phyloP scores from a whole-genome alignment of 768 basidiomycete species.

The Omphalotus guepiniiformis region DNA sequence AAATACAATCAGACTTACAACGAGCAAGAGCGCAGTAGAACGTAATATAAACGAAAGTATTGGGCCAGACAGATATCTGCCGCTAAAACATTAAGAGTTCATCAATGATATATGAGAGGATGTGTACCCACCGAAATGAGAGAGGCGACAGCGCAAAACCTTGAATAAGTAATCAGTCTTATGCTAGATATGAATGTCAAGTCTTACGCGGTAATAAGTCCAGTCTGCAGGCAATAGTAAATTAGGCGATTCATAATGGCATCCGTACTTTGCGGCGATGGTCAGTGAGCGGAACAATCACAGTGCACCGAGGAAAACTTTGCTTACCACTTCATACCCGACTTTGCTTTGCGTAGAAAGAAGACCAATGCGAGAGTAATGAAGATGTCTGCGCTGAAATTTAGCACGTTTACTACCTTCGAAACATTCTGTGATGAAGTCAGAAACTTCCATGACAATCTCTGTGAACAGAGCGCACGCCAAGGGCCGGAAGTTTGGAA shows the following conservation, averaged over 20 bases:
- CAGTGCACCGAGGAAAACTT: too few relatives aligned
- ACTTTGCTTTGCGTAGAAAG: background rate
- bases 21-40: conserved; percentile 6
- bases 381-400: conserved; percentile 1
- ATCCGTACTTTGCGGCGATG: background rate
- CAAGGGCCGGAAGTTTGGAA: background rate
- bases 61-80: conserved; percentile 5
- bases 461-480: background rate
- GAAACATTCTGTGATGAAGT: background rate
- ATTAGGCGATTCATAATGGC: conserved; percentile 5
- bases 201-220: conserved; percentile 1
- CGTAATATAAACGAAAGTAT: conserved; percentile 3
- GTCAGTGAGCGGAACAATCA: background rate
- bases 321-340: conserved; percentile 3
- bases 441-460: background rate
- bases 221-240: conserved; percentile 3
- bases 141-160: background rate
- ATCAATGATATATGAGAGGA: too few relatives aligned
- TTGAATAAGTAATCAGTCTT: background rate
- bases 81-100: background rate
- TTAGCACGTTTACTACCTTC: background rate
- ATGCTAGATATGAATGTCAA: too few relatives aligned
- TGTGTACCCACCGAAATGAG: background rate
- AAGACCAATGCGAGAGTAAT: conserved; percentile 1
- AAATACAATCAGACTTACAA: background rate